Percentiles rank a stretch among this genome's conserved stretches.
Conservation (phyloP, 768 basidiomycete species). For the Suillus subluteus region DNA sequence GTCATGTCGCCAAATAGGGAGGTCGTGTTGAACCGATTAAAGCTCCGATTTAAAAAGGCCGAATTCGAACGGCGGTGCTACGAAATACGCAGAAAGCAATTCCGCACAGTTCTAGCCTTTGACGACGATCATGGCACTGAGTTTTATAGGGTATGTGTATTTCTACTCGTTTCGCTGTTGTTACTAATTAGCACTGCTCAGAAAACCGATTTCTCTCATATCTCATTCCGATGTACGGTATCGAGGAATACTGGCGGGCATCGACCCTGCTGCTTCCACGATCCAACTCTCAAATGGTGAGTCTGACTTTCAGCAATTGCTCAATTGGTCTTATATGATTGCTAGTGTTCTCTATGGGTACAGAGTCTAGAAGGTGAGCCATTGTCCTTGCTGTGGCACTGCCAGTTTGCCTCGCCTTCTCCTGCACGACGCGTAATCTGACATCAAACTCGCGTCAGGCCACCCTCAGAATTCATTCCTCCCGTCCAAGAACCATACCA, state of each 20-base stretch:
- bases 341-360: constrained; percentile 84
- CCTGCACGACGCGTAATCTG: constrained; percentile 21
- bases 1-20: not conserved
- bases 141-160: constrained; percentile 69
- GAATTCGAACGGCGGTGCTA: constrained; percentile 17
- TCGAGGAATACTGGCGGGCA: constrained; percentile 84
- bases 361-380: constrained; percentile 77
- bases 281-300: constrained; percentile 87
- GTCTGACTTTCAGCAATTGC: constrained; percentile 13
- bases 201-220: constrained; percentile 88
- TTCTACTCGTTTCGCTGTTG: not conserved
- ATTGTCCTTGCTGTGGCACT: constrained; percentile 9
- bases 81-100: constrained; percentile 15
- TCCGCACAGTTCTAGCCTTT: constrained; percentile 9
- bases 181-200: constrained; percentile 34
- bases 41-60: constrained; percentile 33
- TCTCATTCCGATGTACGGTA: constrained; percentile 92
- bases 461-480: constrained; percentile 78
- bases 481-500: constrained; percentile 84
- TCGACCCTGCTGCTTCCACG: constrained; percentile 83
- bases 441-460: constrained; percentile 45
- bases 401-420: constrained; percentile 5
- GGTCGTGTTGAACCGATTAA: constrained; percentile 12
- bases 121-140: constrained; percentile 59
- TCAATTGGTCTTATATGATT: constrained; percentile 3